Conservation (phyloP, 257 asterid genomes). For the Salvia hispanica region DNA sequence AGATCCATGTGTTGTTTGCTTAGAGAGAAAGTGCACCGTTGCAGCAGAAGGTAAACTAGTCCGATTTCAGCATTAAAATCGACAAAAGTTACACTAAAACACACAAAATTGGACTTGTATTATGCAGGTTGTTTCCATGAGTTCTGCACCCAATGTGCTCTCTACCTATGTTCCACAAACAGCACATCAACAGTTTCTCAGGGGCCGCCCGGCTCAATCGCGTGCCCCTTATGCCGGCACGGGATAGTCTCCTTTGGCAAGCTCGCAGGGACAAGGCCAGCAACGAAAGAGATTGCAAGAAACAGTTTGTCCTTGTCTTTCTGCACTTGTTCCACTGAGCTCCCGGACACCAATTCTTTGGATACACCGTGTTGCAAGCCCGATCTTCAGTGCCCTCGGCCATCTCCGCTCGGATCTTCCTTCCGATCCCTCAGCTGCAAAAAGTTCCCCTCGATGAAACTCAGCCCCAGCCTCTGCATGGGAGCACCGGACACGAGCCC, state of each 20-base stretch:
- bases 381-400: constrained; percentile 40
- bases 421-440: constrained; percentile 70
- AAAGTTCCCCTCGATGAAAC: constrained; percentile 51
- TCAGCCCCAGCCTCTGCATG: constrained; percentile 59
- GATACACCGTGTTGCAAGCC: constrained; percentile 76
- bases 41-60: constrained; percentile 73
- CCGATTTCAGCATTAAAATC: not conserved
- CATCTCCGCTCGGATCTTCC: constrained; percentile 57
- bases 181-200: constrained; percentile 47
- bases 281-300: constrained; percentile 51
- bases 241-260: constrained; percentile 72
- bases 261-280: constrained; percentile 55
- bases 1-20: constrained; percentile 92
- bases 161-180: constrained; percentile 75
- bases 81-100: not conserved
- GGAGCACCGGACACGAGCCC: constrained; percentile 63
- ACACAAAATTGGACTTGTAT: not conserved
- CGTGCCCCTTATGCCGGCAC: constrained; percentile 85
- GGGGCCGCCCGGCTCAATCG: constrained; percentile 76
- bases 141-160: constrained; percentile 80
- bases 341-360: constrained; percentile 40
- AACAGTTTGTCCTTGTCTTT: constrained; percentile 62
- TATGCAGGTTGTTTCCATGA: constrained; percentile 79
- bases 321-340: constrained; percentile 62
- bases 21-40: constrained; percentile 82